Base-by-base conservation (phyloP, 345 rosid species). In the Pistacia atlantica region DNA sequence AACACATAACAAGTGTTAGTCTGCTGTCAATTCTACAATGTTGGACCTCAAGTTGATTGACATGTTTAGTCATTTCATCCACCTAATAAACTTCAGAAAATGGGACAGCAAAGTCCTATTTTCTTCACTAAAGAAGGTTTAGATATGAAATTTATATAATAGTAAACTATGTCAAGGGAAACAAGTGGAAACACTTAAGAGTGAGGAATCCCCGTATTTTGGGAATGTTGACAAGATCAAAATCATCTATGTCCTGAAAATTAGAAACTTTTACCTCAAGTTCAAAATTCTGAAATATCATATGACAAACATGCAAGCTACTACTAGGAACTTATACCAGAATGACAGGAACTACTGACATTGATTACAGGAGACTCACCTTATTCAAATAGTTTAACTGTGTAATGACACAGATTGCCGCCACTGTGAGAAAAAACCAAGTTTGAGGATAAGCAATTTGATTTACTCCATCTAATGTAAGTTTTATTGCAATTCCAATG, bases 361-460 rank as follows among this genome's bases (percentile, higher is more conserved):
- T n/a, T 31, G 13, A 38, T 22, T n/a, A 22, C 48, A 33, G 13
- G 9, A 14, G 11, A 54, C 78, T 67, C 66, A 93, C 98, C 95
- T 86, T 95, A 87, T 95, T 95, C 45, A 95, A 89, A 83, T 95
- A 95, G 80, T 91, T 95, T 87, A 95, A 83, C 77, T 95, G 98
- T 6, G 90, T 89, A 46, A 95, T 69, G 71, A 93, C 98, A 86
- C 98, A 95, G 31, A 91, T 83, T 58, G 87, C 83, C 12, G 99
- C 96, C 78, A 93, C 98, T 69, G 93, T 89, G 67, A 87, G 70
- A 79, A 95, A 95, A 83, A 89, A 91, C 97, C 99, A 95, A 78
- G 97, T 95, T 85, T 93, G 90, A 20, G 91, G 94, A 83, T 86
- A 95, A 80, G 89, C 83, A 66, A 93, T 75, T 81, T 95, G 98